phyloP scores from a whole-genome alignment of 2,329 filamentous ascomycete genomes.

The Pseudocercospora fijiensis region DNA sequence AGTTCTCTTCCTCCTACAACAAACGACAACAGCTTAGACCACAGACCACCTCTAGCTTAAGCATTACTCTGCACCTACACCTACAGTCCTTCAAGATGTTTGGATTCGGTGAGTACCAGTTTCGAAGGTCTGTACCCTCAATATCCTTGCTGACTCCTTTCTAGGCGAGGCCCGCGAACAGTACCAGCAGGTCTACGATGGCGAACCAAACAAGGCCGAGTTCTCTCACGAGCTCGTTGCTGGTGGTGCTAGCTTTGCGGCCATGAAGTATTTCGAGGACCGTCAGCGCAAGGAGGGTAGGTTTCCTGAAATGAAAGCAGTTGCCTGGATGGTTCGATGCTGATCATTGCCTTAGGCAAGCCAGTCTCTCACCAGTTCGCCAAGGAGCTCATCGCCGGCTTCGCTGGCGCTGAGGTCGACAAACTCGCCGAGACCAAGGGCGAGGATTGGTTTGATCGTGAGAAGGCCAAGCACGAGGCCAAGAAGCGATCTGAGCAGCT shows the following conservation, averaged over 20 bases:
- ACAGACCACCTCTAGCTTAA: background rate
- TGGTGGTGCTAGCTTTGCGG: slow-evolving; percentile 74
- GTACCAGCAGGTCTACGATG: slow-evolving; percentile 53
- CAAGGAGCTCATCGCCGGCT: slow-evolving; percentile 71
- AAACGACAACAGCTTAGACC: background rate
- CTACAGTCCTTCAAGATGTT: slow-evolving; percentile 11
- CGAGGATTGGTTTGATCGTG: slow-evolving; percentile 50
- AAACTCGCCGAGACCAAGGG: slow-evolving; percentile 64
- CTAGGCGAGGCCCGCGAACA: slow-evolving; percentile 28
- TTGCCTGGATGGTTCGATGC: background rate
- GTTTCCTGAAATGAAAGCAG: slow-evolving; percentile 17
- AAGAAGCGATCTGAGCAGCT: slow-evolving; percentile 46
- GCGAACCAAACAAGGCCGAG: slow-evolving; percentile 56
- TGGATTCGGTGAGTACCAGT: slow-evolving; percentile 1
- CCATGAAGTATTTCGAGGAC: slow-evolving; percentile 78
- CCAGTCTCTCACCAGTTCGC: slow-evolving; percentile 70
- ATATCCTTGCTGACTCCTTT: background rate
- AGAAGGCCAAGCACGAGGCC: slow-evolving; percentile 50
- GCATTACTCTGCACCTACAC: background rate
- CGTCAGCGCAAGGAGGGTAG: slow-evolving; percentile 64
- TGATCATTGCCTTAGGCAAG: slow-evolving; percentile 56
- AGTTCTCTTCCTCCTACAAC: slow-evolving; percentile 6
- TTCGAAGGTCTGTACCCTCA: background rate
- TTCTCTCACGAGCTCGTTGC: slow-evolving; percentile 72
- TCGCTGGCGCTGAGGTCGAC: slow-evolving; percentile 74